These are phyloP conservation scores for Tulasnella calospora DNA, from an alignment of 768 basidiomycete genomes.

Conservation along the genomic window DNA sequence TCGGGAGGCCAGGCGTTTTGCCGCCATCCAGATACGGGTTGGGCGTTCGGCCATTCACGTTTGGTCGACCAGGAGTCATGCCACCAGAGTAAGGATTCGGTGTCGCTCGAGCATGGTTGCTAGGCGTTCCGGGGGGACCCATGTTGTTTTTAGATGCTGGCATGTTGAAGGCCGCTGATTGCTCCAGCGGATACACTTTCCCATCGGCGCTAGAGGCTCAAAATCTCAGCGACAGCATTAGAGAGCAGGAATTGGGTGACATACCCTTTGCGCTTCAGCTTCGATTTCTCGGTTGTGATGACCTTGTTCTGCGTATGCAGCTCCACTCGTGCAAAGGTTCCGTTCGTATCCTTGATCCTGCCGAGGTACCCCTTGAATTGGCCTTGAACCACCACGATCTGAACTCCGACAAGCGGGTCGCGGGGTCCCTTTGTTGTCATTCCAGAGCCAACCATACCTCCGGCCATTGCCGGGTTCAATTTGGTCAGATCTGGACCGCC, in stretches of 20 bases:
- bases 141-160: neutral
- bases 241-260: constrained; percentile 34
- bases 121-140: neutral
- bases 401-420: constrained; percentile 74
- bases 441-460: constrained; percentile 77
- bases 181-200: neutral
- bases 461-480: constrained; percentile 78
- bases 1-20: constrained; percentile 65
- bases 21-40: constrained; percentile 53
- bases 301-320: constrained; percentile 84
- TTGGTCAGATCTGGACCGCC: constrained; percentile 71
- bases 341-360: constrained; percentile 92
- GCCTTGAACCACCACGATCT: constrained; percentile 78
- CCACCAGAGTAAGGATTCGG: constrained; percentile 43
- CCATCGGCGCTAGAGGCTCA: constrained; percentile 11
- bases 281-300: constrained; percentile 78
- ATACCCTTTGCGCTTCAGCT: constrained; percentile 66
- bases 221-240: neutral
- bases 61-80: constrained; percentile 30
- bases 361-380: constrained; percentile 87
- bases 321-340: constrained; percentile 80
- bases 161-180: constrained; percentile 10
- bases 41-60: constrained; percentile 36
- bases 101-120: constrained; percentile 44
- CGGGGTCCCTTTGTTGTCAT: constrained; percentile 64